These are phyloP conservation scores for Drechslerella stenobrocha DNA, from an alignment of 2,329 filamentous ascomycete species.

Conservation along the genomic window DNA sequence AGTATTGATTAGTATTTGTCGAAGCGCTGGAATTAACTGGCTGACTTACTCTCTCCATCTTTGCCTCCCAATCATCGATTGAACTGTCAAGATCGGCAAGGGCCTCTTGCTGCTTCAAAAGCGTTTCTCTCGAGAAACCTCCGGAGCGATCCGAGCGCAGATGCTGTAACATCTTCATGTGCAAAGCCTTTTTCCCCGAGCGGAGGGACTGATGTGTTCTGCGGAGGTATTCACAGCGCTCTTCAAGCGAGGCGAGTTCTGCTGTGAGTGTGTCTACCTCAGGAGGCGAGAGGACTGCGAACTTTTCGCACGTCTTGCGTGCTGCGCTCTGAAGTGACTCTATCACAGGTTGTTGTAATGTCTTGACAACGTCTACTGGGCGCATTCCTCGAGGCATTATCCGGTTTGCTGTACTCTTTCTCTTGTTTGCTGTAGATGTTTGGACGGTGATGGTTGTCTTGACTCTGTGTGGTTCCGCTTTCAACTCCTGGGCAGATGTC, in stretches of 20 bases:
- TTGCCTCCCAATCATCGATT: constrained; percentile 78
- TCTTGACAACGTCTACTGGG: constrained; percentile 60
- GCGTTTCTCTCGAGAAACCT: constrained; percentile 72
- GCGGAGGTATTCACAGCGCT: constrained; percentile 77
- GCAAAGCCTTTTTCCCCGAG: constrained; percentile 74
- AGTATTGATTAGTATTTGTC: too few relatives aligned
- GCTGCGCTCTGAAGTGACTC: constrained; percentile 64
- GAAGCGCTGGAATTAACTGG: too few relatives aligned
- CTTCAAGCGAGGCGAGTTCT: constrained; percentile 76
- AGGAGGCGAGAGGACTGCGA: constrained; percentile 66
- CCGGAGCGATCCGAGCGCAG: constrained; percentile 71
- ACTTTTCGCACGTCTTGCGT: constrained; percentile 65
- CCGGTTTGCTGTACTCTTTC: constrained; percentile 55
- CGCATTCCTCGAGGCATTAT: constrained; percentile 65
- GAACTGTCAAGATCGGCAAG: constrained; percentile 74
- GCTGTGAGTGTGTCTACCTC: constrained; percentile 68
- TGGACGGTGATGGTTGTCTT: constrained; percentile 25
- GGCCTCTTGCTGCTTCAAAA: constrained; percentile 79
- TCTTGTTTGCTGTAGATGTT: constrained; percentile 33
- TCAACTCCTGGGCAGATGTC: constrained; percentile 22
- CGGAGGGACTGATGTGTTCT: constrained; percentile 75
- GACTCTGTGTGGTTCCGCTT: constrained; percentile 25
- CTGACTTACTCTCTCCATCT: constrained; percentile 63
- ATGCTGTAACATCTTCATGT: constrained; percentile 75
- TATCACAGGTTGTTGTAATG: constrained; percentile 61